Evolutionary conservation across 805 yeast genomes (phyloP).

Genomic region (Wickerhamiella nectarea): DNA sequence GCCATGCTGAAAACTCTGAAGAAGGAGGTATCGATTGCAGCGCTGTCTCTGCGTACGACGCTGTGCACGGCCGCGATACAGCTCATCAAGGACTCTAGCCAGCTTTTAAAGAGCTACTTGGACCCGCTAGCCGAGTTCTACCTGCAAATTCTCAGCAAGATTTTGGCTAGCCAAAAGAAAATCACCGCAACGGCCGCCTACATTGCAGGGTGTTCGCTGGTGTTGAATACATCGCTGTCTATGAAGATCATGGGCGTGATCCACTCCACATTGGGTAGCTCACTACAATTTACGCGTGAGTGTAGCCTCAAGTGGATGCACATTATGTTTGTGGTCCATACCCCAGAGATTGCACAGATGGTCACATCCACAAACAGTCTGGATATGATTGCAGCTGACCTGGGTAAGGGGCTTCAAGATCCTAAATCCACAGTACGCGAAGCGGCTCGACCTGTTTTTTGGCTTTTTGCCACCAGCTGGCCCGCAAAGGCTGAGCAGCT

Average conservation of each 20-base stretch:
- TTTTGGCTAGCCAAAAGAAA: conserved; percentile 48
- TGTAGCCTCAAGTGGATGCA: conserved; percentile 61
- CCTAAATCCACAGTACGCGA: conserved; percentile 73
- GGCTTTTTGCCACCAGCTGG: conserved; percentile 48
- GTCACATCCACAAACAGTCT: conserved; percentile 1
- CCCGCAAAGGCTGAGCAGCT: conserved; percentile 38
- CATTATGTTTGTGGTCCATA: conserved; percentile 36
- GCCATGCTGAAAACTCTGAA: conserved; percentile 32
- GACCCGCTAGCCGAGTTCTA: conserved; percentile 36
- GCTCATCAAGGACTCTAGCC: conserved; percentile 47
- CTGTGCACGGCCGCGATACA: conserved; percentile 65
- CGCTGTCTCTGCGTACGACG: conserved; percentile 70
- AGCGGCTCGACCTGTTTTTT: conserved; percentile 55
- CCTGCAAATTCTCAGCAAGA: conserved; percentile 35
- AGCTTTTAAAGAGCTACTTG: conserved; percentile 18
- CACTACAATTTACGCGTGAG: conserved; percentile 55
- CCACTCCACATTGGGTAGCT: conserved; percentile 44
- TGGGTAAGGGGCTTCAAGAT: conserved; percentile 54
- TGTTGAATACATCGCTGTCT: conserved; percentile 42
- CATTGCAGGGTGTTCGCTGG: conserved; percentile 34
- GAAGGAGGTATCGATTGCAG: conserved; percentile 53
- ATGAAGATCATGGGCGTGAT: conserved; percentile 39
- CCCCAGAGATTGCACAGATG: neutral
- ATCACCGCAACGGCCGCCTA: conserved; percentile 42
- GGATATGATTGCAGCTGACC: conserved; percentile 37